phyloP scores from a whole-genome alignment of 495 filamentous ascomycete genomes.

The Articulospora tetracladia region DNA sequence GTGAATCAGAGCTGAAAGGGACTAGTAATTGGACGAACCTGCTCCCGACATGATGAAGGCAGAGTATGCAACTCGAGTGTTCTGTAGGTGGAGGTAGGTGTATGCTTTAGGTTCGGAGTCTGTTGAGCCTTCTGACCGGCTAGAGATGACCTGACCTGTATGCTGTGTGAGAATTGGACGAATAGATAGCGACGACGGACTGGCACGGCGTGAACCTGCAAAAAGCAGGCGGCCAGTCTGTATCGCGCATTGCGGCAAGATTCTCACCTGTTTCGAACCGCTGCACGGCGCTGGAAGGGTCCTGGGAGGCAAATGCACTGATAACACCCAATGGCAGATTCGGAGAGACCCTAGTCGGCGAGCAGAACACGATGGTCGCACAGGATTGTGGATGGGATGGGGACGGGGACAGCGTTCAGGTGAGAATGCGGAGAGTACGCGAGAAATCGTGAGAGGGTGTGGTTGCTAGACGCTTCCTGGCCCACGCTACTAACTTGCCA shows the following conservation, averaged over 20 bases:
- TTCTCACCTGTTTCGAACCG: neutral
- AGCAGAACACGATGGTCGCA: neutral
- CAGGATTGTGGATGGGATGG: neutral
- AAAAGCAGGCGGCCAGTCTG: neutral
- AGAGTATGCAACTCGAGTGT: neutral
- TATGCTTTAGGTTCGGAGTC: constrained; percentile 11
- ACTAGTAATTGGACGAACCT: constrained; percentile 11
- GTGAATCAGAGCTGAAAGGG: constrained; percentile 1
- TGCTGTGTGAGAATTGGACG: neutral
- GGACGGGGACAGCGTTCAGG: too few relatives aligned
- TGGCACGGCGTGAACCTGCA: neutral
- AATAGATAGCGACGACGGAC: neutral
- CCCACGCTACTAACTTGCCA: too few relatives aligned
- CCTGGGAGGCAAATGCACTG: too few relatives aligned
- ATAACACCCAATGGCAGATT: neutral
- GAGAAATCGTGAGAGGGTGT: too few relatives aligned
- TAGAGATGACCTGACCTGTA: neutral
- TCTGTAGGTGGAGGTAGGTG: constrained; percentile 7
- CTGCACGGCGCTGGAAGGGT: neutral
- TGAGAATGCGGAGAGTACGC: too few relatives aligned
- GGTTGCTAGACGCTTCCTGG: too few relatives aligned
- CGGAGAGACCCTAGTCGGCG: neutral
- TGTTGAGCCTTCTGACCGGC: neutral
- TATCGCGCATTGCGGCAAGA: too few relatives aligned
- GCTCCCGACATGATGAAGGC: constrained; percentile 14